Base-by-base conservation (phyloP, 331 rosid species). In the Acacia pycnantha region DNA sequence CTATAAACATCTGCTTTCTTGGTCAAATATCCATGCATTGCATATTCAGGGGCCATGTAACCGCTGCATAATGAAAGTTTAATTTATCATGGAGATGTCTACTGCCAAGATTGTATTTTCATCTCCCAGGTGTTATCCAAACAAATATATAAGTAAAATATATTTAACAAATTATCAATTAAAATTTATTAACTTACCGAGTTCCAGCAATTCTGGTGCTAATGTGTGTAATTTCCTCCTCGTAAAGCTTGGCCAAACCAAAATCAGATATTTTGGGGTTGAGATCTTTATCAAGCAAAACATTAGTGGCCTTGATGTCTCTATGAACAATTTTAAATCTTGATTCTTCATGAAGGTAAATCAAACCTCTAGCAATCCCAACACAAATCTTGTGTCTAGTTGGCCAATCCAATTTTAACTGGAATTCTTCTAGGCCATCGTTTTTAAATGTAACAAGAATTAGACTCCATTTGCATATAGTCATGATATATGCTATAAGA, bases 351-450 rank as follows among this genome's bases (percentile, higher is more conserved):
- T 81, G 84, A 11, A 81, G 84, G 53, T 18, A 74, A 65, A 80
- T 70, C 15, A 81, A 66, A 13, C 88, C 92, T 83, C 54, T 89
- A 0, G 91, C 93, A 26, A 87, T 84, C 7, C 93, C 90, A 66
- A 85, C n/a, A 77, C 89, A 87, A 4, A 89, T 81, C 18, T 26
- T 85, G 12, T 43, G 85, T 84, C 93, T 85, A 27, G 72, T 83
- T 21, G 86, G 44, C 90, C 92, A 89, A 61, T 85, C 82, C 53
- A 89, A 37, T 26, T 79, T 35, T 50, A 66, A 7, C 90, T 26
- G 70, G n/a, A 5, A 15, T 64, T 64, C 87, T 86, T 92, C 79
- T 3, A 9, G 90, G 88, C 74, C 22, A 31, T 29, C 43, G 33
- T 65, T 65, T 43, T 29, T 35, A 22, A 65, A 65, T 65, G 37